These are phyloP conservation scores for Sporothrix luriei DNA, from an alignment of 2,329 filamentous ascomycete genomes.

Conservation along the genomic window DNA sequence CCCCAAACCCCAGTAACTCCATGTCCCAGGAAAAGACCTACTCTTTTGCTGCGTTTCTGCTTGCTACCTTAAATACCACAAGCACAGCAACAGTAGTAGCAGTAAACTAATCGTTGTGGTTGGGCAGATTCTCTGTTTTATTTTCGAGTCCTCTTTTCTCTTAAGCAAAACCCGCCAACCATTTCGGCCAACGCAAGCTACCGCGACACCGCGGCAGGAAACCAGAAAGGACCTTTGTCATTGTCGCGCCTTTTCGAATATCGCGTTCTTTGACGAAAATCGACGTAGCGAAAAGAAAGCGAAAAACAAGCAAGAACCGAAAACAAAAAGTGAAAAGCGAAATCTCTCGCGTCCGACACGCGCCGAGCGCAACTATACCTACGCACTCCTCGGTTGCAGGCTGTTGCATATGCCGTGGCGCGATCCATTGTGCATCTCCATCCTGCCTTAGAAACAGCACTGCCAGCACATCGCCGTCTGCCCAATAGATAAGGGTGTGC, in stretches of 20 bases:
- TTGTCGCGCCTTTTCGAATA: neutral
- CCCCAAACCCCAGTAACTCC: slow-evolving; percentile 41
- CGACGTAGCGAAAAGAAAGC: neutral
- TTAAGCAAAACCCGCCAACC: slow-evolving; percentile 35
- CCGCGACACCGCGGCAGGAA: slow-evolving; percentile 16
- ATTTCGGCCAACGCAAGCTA: slow-evolving; percentile 26
- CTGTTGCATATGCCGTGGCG: slow-evolving; percentile 60
- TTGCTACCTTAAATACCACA: slow-evolving; percentile 45
- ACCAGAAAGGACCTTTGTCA: neutral
- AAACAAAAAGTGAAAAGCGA: neutral
- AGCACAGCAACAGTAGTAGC: slow-evolving; percentile 38
- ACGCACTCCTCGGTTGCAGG: slow-evolving; percentile 52
- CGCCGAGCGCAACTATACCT: neutral
- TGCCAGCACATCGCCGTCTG: slow-evolving; percentile 66
- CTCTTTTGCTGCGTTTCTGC: slow-evolving; percentile 33
- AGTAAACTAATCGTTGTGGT: slow-evolving; percentile 41
- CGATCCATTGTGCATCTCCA: slow-evolving; percentile 56
- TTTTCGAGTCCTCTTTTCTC: slow-evolving; percentile 17
- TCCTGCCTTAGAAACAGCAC: slow-evolving; percentile 50
- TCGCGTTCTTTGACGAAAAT: neutral
- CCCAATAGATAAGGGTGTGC: slow-evolving; percentile 59
- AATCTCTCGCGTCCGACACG: neutral
- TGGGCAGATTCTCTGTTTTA: slow-evolving; percentile 45
- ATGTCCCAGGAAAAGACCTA: slow-evolving; percentile 38
- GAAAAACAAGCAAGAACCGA: too few species aligned